Conservation (phyloP, 768 basidiomycete species). For the Suillus fuscotomentosus region DNA sequence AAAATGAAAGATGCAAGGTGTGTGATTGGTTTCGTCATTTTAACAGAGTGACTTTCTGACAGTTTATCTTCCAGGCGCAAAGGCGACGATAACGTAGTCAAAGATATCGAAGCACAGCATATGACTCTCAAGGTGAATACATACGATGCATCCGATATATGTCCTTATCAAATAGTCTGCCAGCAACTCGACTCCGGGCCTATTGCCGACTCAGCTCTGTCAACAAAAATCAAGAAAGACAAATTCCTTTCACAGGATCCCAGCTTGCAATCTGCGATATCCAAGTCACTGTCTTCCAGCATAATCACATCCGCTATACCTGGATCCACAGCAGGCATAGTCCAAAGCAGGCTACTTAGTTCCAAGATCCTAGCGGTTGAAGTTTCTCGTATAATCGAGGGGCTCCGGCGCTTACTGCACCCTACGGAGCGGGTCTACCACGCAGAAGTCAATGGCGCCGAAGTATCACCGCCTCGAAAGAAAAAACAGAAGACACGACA, state of each 20-base stretch:
- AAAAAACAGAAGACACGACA: conserved; percentile 14
- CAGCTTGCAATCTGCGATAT: conserved; percentile 44
- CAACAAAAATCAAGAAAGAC: conserved; percentile 74
- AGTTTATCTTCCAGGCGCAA: conserved; percentile 31
- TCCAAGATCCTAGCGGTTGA: conserved; percentile 70
- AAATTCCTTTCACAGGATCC: conserved; percentile 50
- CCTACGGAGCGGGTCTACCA: conserved; percentile 16
- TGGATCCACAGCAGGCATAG: conserved; percentile 52
- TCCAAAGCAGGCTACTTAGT: conserved; percentile 72
- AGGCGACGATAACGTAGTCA: conserved; percentile 34
- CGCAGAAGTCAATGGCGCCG: conserved; percentile 14
- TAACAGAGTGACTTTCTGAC: neutral
- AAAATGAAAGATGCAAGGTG: conserved; percentile 71
- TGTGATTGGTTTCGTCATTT: conserved; percentile 11
- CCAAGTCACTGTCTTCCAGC: conserved; percentile 40
- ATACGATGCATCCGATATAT: neutral
- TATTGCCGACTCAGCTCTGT: conserved; percentile 64
- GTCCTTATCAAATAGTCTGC: neutral
- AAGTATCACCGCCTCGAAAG: conserved; percentile 2
- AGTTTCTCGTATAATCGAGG: conserved; percentile 49
- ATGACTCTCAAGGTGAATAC: conserved; percentile 61
- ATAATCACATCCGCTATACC: conserved; percentile 33
- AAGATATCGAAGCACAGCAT: conserved; percentile 59
- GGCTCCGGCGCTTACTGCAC: conserved; percentile 44
- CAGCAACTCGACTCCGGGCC: conserved; percentile 60